Conservation (phyloP, 2,329 filamentous ascomycete species). For the Exophiala calicioides region DNA sequence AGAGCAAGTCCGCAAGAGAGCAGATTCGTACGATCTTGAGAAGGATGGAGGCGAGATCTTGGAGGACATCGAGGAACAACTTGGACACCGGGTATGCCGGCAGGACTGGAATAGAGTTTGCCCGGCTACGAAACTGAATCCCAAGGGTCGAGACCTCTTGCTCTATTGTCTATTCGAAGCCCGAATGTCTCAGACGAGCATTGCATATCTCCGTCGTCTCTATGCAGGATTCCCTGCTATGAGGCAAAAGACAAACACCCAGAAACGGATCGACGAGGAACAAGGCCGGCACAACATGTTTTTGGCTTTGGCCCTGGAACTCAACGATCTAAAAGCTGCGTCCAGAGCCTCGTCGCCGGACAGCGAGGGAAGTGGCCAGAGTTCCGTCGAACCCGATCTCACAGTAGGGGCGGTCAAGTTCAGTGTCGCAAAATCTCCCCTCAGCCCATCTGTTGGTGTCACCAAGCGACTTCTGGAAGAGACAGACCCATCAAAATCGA, state of each 20-base stretch:
- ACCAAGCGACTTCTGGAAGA: conserved; percentile 1
- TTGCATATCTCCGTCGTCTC: conserved; percentile 13
- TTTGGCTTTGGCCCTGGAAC: conserved; percentile 26
- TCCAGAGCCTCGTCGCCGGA: neutral
- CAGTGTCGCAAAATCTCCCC: neutral
- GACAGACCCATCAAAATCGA: neutral
- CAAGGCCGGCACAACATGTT: conserved; percentile 22
- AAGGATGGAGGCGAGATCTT: conserved; percentile 14
- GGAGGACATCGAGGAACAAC: conserved; percentile 6
- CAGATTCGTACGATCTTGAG: conserved; percentile 7
- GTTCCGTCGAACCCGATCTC: neutral
- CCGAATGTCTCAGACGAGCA: conserved; percentile 14
- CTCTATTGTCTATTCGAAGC: conserved; percentile 26
- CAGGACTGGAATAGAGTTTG: conserved; percentile 20
- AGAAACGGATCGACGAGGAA: conserved; percentile 24
- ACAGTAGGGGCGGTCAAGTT: neutral
- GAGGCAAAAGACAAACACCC: conserved; percentile 24
- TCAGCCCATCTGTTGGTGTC: neutral
- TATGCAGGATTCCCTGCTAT: conserved; percentile 12
- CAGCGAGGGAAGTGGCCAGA: neutral
- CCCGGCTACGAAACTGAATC: conserved; percentile 13
- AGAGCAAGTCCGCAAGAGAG: conserved; percentile 19
- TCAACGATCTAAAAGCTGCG: conserved; percentile 10
- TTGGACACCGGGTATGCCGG: conserved; percentile 7
- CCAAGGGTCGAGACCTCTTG: conserved; percentile 24